A percentile compares a stretch with the other conserved stretches of the same genome.
Evolutionary conservation across 139 green algal species (phyloP).

Genomic region (Tetradesmus obliquus): DNA sequence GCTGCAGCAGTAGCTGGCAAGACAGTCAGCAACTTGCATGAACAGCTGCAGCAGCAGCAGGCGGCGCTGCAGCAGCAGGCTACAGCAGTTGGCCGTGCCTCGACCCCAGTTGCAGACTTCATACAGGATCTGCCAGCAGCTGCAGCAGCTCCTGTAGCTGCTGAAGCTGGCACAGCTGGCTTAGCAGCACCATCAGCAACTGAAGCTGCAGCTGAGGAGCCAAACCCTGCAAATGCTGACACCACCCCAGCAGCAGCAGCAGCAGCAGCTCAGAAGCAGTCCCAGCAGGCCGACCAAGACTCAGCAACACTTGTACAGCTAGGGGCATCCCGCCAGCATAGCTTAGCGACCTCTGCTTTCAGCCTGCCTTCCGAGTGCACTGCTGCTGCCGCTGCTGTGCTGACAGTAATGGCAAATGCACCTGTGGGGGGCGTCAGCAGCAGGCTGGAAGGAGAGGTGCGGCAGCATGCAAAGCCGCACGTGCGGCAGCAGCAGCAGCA

Average conservation of each 20-base stretch:
- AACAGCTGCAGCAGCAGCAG: constrained; percentile 23
- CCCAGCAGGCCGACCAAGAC: background rate
- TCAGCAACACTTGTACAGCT: background rate
- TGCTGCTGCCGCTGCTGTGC: background rate
- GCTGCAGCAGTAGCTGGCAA: constrained; percentile 4
- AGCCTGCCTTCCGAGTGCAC: background rate
- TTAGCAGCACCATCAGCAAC: background rate
- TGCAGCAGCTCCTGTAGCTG: background rate
- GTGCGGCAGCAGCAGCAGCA: background rate
- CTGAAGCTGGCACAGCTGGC: background rate
- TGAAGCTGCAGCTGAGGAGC: background rate
- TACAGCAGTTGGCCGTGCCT: background rate
- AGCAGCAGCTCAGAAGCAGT: background rate
- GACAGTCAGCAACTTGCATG: background rate
- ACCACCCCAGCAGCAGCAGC: background rate
- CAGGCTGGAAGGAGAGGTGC: background rate
- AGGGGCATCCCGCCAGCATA: background rate
- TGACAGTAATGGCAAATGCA: background rate
- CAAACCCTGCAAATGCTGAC: background rate
- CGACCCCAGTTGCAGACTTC: background rate
- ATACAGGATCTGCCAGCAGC: background rate
- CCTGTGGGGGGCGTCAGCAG: background rate
- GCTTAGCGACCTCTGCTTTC: background rate
- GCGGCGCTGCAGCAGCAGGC: background rate
- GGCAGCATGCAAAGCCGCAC: background rate